Percentiles rank a stretch among this genome's conserved stretches.
These are phyloP conservation scores for Fusarium anthophilum DNA, from an alignment of 2,329 filamentous ascomycete genomes.

Conservation along the genomic window DNA sequence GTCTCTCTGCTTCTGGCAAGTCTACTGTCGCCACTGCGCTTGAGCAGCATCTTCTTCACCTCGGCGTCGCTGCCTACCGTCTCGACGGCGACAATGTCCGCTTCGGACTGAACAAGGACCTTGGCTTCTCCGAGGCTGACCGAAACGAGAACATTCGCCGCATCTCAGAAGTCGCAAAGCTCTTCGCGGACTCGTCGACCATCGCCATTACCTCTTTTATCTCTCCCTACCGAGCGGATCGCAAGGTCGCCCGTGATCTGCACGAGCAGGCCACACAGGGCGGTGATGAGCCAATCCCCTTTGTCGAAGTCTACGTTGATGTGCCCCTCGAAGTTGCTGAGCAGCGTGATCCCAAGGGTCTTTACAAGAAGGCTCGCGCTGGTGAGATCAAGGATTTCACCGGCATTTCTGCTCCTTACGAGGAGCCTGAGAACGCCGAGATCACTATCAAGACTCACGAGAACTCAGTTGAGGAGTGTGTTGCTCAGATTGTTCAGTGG, in stretches of 20 bases:
- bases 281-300: slow-evolving; percentile 77
- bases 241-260: slow-evolving; percentile 81
- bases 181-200: slow-evolving; percentile 90
- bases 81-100: slow-evolving; percentile 98
- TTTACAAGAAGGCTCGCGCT: slow-evolving; percentile 95
- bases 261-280: slow-evolving; percentile 68
- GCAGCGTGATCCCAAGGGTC: slow-evolving; percentile 93
- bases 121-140: slow-evolving; percentile 92
- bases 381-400: slow-evolving; percentile 98
- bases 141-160: slow-evolving; percentile 97
- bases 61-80: slow-evolving; percentile 84
- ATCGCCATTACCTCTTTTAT: slow-evolving; percentile 97
- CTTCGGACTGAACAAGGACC: slow-evolving; percentile 97
- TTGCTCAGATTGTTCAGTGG: slow-evolving; percentile 84
- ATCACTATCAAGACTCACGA: slow-evolving; percentile 86
- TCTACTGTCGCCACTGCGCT: slow-evolving; percentile 96
- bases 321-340: slow-evolving; percentile 92
- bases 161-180: slow-evolving; percentile 95
- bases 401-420: slow-evolving; percentile 93
- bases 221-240: slow-evolving; percentile 90
- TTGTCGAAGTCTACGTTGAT: slow-evolving; percentile 94
- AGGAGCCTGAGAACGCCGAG: slow-evolving; percentile 86
- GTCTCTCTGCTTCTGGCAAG: slow-evolving; percentile 95
- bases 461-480: slow-evolving; percentile 87
- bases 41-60: slow-evolving; percentile 94